Evolutionary conservation across 2,329 filamentous ascomycete genomes (phyloP).

Genomic region (Pseudogymnoascus sp.): DNA sequence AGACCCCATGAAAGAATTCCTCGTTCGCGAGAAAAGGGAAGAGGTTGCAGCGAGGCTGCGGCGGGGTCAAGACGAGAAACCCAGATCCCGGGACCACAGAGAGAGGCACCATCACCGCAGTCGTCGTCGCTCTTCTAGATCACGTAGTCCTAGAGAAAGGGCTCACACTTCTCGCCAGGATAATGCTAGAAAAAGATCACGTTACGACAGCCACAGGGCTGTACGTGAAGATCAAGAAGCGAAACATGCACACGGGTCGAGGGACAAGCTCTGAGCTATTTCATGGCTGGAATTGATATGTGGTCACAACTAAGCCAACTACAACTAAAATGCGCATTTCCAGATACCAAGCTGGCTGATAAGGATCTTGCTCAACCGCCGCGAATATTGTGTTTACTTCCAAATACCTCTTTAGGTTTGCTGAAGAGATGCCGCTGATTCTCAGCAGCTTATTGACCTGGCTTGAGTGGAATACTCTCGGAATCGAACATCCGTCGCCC

Average conservation of each 20-base stretch:
- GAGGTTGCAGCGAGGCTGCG: conserved; percentile 68
- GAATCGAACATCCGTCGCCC: neutral
- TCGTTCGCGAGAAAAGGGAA: conserved; percentile 86
- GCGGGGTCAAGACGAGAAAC: conserved; percentile 35
- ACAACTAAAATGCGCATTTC: neutral
- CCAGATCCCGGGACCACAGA: neutral
- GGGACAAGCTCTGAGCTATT: neutral
- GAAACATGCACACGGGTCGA: neutral
- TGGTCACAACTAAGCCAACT: neutral
- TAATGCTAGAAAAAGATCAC: conserved; percentile 9
- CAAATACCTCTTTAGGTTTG: neutral
- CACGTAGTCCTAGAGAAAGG: conserved; percentile 15
- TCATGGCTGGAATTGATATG: neutral
- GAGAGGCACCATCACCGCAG: neutral
- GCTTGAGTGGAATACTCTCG: neutral
- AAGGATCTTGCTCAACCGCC: neutral
- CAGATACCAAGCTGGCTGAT: neutral
- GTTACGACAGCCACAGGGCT: neutral
- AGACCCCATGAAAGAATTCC: conserved; percentile 90
- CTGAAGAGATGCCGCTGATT: neutral
- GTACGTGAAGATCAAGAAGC: neutral
- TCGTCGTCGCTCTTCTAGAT: conserved; percentile 2
- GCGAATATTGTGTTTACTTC: neutral
- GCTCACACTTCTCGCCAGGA: conserved; percentile 16
- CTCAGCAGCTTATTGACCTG: neutral